Base-by-base conservation (phyloP, 2,329 filamentous ascomycete species). In the Fusarium sp. region DNA sequence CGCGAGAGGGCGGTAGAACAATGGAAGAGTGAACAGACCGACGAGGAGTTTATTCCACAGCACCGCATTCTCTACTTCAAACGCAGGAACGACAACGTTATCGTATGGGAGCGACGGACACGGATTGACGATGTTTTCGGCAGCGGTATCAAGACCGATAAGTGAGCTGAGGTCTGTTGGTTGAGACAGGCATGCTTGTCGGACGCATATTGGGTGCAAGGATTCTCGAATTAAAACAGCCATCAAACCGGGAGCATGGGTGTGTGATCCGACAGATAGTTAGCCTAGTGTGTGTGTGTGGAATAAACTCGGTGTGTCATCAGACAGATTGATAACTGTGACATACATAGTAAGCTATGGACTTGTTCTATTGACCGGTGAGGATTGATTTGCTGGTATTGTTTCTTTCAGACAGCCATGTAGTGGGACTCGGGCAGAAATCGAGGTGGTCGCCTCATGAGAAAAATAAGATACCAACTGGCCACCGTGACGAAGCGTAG, bases 11-110 rank as follows among this genome's bases (percentile, higher is more conserved):
- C 81, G 3, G 75, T 89, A 7, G 83, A 83, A 51, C 77, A 80
- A 30, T 90, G 88, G 88, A 88, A 86, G 78, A 80, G 78, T 17
- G 87, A 89, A 71, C 84, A 86, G 75, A 89, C 87, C 32, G 84
- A 90, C 66, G 87, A 90, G 61, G 88, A 90, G 75, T 90, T 89
- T 71, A 89, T 90, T 56, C 88, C 88, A 8, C 86, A 89, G 76
- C 87, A 90, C 71, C 81, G 88, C 17, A 87, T 90, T 65, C 73
- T 88, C 56, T 89, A 88, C 74, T 90, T 90, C 71, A 87, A 83
- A 75, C 80, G 83, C 13, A 82, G 76, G 73, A 84, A 81, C 57
- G 85, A 87, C 61, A 81, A 80, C 0, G 74, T 73, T 6, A 75
- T 84, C n/a, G 79, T 89, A 6, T 90, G 88, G 87, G 86, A 90